phyloP scores from a whole-genome alignment of 208 protist species.

The Trypanosomatidae sp. region DNA sequence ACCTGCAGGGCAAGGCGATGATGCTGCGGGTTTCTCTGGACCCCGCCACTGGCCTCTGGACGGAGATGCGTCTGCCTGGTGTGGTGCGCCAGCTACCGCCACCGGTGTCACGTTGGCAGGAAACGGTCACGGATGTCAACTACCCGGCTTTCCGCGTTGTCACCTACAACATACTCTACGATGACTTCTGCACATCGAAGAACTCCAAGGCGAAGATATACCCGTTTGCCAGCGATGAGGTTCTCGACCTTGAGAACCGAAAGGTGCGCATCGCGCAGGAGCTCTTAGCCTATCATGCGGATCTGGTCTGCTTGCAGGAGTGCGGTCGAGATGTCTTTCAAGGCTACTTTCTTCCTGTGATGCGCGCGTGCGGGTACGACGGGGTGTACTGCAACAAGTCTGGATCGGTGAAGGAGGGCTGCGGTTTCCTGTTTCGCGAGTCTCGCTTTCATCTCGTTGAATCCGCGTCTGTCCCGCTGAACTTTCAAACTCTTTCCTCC shows the following conservation, averaged over 20 bases:
- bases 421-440: conserved; percentile 57
- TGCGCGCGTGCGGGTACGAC: conserved; percentile 68
- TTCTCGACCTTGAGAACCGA: conserved; percentile 70
- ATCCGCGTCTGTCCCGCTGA: conserved; percentile 47
- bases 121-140: conserved; percentile 29
- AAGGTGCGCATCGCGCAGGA: conserved; percentile 81
- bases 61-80: conserved; percentile 50
- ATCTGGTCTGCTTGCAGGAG: conserved; percentile 89
- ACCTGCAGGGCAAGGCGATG: conserved; percentile 52
- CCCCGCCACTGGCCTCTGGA: conserved; percentile 48
- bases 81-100: conserved; percentile 46
- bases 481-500: conserved; percentile 45
- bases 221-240: conserved; percentile 79
- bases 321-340: conserved; percentile 82
- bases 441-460: conserved; percentile 50
- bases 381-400: conserved; percentile 79
- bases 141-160: conserved; percentile 73
- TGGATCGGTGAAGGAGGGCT: conserved; percentile 76
- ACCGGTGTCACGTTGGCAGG: conserved; percentile 58
- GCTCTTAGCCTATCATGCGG: conserved; percentile 74
- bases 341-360: conserved; percentile 59
- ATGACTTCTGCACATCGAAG: conserved; percentile 79
- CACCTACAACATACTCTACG: conserved; percentile 93
- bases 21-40: conserved; percentile 60
- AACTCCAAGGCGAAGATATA: conserved; percentile 74